Conservation (phyloP, 257 asterid genomes). For the Capsicum baccatum region DNA sequence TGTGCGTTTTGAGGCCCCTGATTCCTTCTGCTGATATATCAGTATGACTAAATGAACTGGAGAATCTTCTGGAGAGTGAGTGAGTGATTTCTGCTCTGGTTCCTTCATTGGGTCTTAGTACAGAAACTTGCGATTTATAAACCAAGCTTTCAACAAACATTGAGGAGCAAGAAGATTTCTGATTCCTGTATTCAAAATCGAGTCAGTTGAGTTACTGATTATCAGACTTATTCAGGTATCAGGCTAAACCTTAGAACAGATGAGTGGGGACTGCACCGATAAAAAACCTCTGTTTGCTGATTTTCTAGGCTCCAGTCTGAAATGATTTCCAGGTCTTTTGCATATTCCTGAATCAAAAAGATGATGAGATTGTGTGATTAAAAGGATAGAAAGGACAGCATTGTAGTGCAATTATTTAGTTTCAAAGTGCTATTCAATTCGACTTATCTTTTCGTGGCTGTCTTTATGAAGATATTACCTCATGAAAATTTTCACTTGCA, state of each 20-base stretch:
- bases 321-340: slow-evolving; percentile 39
- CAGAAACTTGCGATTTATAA: slow-evolving; percentile 42
- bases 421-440: not conserved
- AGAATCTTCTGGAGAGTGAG: slow-evolving; percentile 54
- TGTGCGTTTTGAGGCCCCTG: slow-evolving; percentile 31
- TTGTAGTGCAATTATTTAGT: not conserved
- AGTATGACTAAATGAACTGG: slow-evolving; percentile 45
- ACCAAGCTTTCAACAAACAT: slow-evolving; percentile 36
- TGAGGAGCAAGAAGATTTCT: slow-evolving; percentile 33
- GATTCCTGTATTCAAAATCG: slow-evolving; percentile 42
- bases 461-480: slow-evolving; percentile 47
- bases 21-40: slow-evolving; percentile 41
- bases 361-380: slow-evolving; percentile 24
- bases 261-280: slow-evolving; percentile 42
- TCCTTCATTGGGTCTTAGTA: slow-evolving; percentile 31
- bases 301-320: slow-evolving; percentile 39
- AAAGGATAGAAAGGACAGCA: not conserved
- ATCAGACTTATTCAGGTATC: slow-evolving; percentile 25
- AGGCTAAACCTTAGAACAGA: slow-evolving; percentile 29
- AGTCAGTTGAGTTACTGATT: slow-evolving; percentile 3
- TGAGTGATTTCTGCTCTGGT: slow-evolving; percentile 37
- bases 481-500: slow-evolving; percentile 43
- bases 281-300: slow-evolving; percentile 39
- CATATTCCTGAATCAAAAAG: slow-evolving; percentile 47
- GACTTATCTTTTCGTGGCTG: not conserved